These are phyloP conservation scores for Striga hermonthica DNA, from an alignment of 305 asterid genomes.

Conservation along the genomic window DNA sequence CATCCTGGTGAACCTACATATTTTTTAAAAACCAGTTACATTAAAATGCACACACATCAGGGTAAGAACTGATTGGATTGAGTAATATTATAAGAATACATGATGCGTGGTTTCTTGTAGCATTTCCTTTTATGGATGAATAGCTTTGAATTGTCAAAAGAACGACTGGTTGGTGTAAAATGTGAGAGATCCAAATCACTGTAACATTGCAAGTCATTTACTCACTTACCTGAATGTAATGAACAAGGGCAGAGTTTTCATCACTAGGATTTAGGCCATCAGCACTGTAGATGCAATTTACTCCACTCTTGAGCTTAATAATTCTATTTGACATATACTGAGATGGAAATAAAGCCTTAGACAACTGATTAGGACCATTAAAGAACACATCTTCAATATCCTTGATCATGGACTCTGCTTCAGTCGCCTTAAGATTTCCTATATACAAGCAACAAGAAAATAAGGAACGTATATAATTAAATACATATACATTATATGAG, in stretches of 20 bases:
- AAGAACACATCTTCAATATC: slow-evolving; percentile 68
- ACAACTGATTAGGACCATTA: slow-evolving; percentile 55
- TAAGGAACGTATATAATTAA: neutral
- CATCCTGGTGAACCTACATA: slow-evolving; percentile 88
- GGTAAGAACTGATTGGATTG: neutral
- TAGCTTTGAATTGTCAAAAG: too few relatives aligned
- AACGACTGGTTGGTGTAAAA: too few relatives aligned
- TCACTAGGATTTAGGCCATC: slow-evolving; percentile 91
- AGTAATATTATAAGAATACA: slow-evolving; percentile 1
- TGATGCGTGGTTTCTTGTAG: neutral
- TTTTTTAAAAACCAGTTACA: slow-evolving; percentile 26
- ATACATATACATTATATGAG: neutral
- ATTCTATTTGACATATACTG: slow-evolving; percentile 77
- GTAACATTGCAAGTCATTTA: neutral
- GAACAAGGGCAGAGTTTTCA: slow-evolving; percentile 87
- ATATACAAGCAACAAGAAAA: slow-evolving; percentile 30
- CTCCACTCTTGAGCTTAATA: slow-evolving; percentile 71
- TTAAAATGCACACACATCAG: slow-evolving; percentile 20
- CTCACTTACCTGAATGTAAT: slow-evolving; percentile 80
- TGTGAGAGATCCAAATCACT: neutral
- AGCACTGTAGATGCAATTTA: slow-evolving; percentile 51
- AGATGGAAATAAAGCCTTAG: slow-evolving; percentile 75
- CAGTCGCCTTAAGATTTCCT: slow-evolving; percentile 80
- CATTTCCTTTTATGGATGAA: too few relatives aligned
- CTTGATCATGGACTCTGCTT: slow-evolving; percentile 75